Conservation (phyloP, 1,284 basidiomycete genomes). For the Melampsora americana region DNA sequence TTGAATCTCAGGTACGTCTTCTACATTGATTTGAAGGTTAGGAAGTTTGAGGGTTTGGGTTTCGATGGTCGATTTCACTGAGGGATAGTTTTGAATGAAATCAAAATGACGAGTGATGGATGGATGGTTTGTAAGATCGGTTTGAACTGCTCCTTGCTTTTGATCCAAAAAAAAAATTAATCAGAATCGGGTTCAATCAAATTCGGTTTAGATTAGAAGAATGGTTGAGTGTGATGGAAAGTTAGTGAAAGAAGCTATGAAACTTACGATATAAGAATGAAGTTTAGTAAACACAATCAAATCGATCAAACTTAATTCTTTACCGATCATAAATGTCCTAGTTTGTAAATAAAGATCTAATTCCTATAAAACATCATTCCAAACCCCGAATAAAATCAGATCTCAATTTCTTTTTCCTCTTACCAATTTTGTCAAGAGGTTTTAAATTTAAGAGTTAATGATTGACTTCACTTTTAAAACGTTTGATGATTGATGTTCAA, state of each 20-base stretch:
- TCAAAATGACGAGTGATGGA: conserved; percentile 87
- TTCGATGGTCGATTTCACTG: conserved; percentile 62
- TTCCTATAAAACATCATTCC: not conserved
- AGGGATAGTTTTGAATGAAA: conserved; percentile 73
- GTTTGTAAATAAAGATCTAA: conserved; percentile 27
- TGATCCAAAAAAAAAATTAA: not conserved
- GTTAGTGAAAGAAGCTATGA: not conserved
- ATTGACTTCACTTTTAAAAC: not conserved
- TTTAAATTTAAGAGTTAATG: too few species aligned
- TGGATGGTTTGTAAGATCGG: conserved; percentile 60
- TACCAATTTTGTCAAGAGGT: too few species aligned
- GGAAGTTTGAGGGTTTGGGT: conserved; percentile 49
- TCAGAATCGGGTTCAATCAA: not conserved
- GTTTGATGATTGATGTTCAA: not conserved
- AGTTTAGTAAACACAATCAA: conserved; percentile 21
- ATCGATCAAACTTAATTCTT: conserved; percentile 10
- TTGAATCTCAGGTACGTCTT: conserved; percentile 64
- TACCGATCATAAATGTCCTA: conserved; percentile 25
- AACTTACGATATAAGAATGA: conserved; percentile 36
- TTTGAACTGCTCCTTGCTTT: conserved; percentile 33
- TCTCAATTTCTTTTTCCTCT: too few species aligned
- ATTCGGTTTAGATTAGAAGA: not conserved
- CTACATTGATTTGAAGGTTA: conserved; percentile 57
- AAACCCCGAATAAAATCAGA: not conserved
- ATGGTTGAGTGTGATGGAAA: not conserved